These are phyloP conservation scores for Stagonosporopsis rhizophila DNA, from an alignment of 2,329 filamentous ascomycete species.

Conservation along the genomic window DNA sequence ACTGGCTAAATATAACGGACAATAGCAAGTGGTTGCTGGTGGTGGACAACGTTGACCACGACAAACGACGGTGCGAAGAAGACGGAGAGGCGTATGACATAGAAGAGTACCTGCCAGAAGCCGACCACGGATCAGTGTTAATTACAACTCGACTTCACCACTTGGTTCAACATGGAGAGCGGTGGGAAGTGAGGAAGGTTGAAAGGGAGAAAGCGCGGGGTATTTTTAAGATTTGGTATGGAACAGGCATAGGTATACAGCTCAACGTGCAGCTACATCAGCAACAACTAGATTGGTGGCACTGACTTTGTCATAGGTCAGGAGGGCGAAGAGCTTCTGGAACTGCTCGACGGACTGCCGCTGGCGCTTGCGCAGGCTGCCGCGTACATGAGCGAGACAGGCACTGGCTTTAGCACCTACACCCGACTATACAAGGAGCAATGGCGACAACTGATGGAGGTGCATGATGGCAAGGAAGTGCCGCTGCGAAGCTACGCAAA, in stretches of 20 bases:
- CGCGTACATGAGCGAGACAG: conserved; percentile 47
- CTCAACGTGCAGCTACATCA: background rate
- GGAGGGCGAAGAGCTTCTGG: conserved; percentile 29
- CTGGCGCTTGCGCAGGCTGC: conserved; percentile 57
- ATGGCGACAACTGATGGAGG: background rate
- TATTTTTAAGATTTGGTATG: conserved; percentile 20
- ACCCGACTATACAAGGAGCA: conserved; percentile 3
- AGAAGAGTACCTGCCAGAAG: conserved; percentile 21
- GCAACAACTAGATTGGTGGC: conserved; percentile 3
- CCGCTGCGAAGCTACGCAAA: background rate
- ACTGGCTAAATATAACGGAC: conserved; percentile 22
- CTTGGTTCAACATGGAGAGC: conserved; percentile 28
- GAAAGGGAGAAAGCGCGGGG: conserved; percentile 15
- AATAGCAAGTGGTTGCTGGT: conserved; percentile 31
- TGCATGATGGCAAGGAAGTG: background rate
- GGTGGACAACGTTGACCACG: conserved; percentile 31
- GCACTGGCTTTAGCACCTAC: background rate
- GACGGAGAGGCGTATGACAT: conserved; percentile 27
- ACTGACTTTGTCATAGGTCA: background rate
- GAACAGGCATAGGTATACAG: background rate
- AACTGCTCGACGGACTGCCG: conserved; percentile 52
- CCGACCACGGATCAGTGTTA: conserved; percentile 31
- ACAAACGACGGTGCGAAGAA: conserved; percentile 8
- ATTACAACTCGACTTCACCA: conserved; percentile 25
- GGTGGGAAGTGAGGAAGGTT: conserved; percentile 16